phyloP scores from a whole-genome alignment of 2,329 filamentous ascomycete genomes.

The Drechslera avenae region DNA sequence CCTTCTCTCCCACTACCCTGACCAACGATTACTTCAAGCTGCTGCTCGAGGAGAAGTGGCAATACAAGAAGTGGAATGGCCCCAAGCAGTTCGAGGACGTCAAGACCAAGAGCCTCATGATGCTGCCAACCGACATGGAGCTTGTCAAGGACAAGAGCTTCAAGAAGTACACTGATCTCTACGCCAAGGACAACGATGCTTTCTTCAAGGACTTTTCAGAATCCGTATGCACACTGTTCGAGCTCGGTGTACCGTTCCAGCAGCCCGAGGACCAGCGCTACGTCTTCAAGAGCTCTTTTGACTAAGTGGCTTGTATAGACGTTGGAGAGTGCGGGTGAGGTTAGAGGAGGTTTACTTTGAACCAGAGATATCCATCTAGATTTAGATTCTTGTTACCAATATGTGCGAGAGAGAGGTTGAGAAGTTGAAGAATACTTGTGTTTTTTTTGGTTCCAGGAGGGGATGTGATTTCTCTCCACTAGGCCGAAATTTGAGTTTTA shows the following conservation, averaged over 20 bases:
- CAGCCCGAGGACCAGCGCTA: slow-evolving; percentile 53
- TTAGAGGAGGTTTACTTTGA: slow-evolving; percentile 18
- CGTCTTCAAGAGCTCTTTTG: slow-evolving; percentile 54
- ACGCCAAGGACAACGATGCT: slow-evolving; percentile 84
- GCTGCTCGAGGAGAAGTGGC: slow-evolving; percentile 90
- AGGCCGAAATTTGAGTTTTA: neutral
- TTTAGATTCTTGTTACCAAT: slow-evolving; percentile 25
- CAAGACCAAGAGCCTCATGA: slow-evolving; percentile 88
- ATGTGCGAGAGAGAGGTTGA: neutral
- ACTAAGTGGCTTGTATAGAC: slow-evolving; percentile 26
- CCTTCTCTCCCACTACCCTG: slow-evolving; percentile 75
- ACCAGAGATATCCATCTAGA: slow-evolving; percentile 42
- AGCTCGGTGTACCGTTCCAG: slow-evolving; percentile 90
- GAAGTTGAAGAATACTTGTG: no score
- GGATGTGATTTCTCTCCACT: neutral
- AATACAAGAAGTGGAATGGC: slow-evolving; percentile 95
- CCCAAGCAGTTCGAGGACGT: slow-evolving; percentile 91
- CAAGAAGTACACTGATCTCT: slow-evolving; percentile 78
- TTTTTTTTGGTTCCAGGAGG: no score
- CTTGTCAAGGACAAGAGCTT: slow-evolving; percentile 88
- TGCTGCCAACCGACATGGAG: slow-evolving; percentile 91
- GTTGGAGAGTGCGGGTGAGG: neutral
- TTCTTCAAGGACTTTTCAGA: slow-evolving; percentile 95
- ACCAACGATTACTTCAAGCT: slow-evolving; percentile 96
- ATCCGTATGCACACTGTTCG: slow-evolving; percentile 81